Evolutionary conservation across 257 asterid species (phyloP), one percentile per base, ranked within the genome.

Genomic region (Nicotiana tomentosiformis): DNA sequence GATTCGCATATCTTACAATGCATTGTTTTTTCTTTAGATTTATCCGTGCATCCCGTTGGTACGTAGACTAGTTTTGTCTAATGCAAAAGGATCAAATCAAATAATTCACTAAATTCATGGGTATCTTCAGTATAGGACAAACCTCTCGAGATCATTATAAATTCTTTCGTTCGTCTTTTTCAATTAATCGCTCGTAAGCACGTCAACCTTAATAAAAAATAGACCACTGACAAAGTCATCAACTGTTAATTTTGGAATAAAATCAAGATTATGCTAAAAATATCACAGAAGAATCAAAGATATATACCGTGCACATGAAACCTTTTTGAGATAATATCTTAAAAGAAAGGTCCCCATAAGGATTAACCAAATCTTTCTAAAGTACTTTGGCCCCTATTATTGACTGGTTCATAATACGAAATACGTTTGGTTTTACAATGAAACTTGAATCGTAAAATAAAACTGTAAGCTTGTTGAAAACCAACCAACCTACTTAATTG

Each of bases 31-130:
- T 23, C 26, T 0, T 23, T 23, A 23, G 26, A 23, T 23, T 23
- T 23, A 23, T 23, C 26, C 26, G 26, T 1, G 1, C 26, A 23
- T 23, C 26, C 26, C 26, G 26, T 1, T 23, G 26, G 26, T 23
- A 23, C 1, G 26, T 23, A 23, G 26, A 23, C 26, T 23, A 23
- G 26, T 23, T 23, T 32, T 20, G 78, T 7, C 32, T 72, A 72
- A 46, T 46, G 37, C 60, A 72, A 46, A 70, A 72, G 23, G 61
- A 72, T 72, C 79, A 72, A 72, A 46, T 72, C 37, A 72, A 72
- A 72, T 72, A 72, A 72, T 72, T 72, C 61, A 72, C 4, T 7
- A 12, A 5, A 33, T 67, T 33, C 23, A 16, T 57, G 77, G 33
- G 10, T 69, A 69, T 39, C 33, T 37, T 70, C 10, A 20, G 37